Evolutionary conservation across 352 stramenopile genomes (phyloP).

Genomic region (Pythium dissimile): DNA sequence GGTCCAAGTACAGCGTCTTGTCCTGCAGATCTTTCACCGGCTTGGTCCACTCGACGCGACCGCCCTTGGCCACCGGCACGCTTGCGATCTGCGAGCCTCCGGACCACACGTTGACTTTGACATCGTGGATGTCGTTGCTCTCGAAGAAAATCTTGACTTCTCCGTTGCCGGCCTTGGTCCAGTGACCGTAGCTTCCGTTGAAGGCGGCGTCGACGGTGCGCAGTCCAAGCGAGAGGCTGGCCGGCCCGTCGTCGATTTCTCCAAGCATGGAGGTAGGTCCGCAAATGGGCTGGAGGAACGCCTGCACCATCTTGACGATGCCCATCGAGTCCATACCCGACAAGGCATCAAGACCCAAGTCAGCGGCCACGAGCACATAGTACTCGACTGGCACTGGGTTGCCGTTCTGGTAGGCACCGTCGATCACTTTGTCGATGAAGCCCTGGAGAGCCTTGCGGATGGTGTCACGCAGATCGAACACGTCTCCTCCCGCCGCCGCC

Average conservation of each 20-base stretch:
- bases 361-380: slow-evolving; percentile 34
- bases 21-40: slow-evolving; percentile 28
- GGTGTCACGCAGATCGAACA: slow-evolving; percentile 27
- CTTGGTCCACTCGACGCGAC: slow-evolving; percentile 32
- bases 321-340: slow-evolving; percentile 39
- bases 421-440: slow-evolving; percentile 42
- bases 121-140: slow-evolving; percentile 37
- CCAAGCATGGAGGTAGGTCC: slow-evolving; percentile 41
- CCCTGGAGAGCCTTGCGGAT: slow-evolving; percentile 37
- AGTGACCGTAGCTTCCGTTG: slow-evolving; percentile 31
- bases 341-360: slow-evolving; percentile 39
- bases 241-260: slow-evolving; percentile 44
- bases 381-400: slow-evolving; percentile 29
- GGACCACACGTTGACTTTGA: slow-evolving; percentile 50
- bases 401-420: slow-evolving; percentile 31
- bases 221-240: slow-evolving; percentile 36
- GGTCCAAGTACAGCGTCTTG: slow-evolving; percentile 69
- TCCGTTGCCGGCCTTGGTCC: slow-evolving; percentile 37
- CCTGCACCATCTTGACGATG: slow-evolving; percentile 29
- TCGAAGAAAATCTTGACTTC: slow-evolving; percentile 34
- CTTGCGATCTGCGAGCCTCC: slow-evolving; percentile 38
- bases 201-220: slow-evolving; percentile 34
- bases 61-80: slow-evolving; percentile 30
- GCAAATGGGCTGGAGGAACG: slow-evolving; percentile 57
- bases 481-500: background rate